Evolutionary conservation across 257 asterid species (phyloP).

Genomic region (Agastache rugosa): DNA sequence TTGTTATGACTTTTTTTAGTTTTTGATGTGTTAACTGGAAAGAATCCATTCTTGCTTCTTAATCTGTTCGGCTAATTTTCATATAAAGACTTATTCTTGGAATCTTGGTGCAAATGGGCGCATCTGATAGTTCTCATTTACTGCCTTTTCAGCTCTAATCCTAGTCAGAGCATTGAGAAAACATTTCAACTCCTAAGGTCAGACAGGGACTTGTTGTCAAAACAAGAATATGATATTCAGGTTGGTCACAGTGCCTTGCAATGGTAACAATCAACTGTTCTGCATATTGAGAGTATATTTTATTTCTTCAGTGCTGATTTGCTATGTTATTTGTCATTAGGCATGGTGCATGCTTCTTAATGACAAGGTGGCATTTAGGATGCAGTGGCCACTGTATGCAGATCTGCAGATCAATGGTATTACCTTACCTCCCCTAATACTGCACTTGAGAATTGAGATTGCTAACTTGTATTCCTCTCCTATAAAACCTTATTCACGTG

Average conservation of each 20-base stretch:
- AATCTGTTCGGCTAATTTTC: not conserved
- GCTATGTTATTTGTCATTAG: conserved; percentile 49
- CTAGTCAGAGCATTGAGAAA: conserved; percentile 82
- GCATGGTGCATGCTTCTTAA: conserved; percentile 98
- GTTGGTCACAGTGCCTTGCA: conserved; percentile 49
- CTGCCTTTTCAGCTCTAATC: conserved; percentile 66
- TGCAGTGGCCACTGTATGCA: conserved; percentile 98
- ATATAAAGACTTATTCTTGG: not conserved
- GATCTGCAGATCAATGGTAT: conserved; percentile 95
- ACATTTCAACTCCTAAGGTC: conserved; percentile 86
- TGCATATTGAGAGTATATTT: conserved; percentile 23
- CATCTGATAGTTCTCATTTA: conserved; percentile 29
- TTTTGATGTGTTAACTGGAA: conserved; percentile 13
- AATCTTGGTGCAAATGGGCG: conserved; percentile 22
- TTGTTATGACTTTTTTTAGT: conserved; percentile 6
- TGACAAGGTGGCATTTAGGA: conserved; percentile 90
- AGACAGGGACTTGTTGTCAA: conserved; percentile 78
- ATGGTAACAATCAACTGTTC: conserved; percentile 29
- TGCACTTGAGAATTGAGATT: conserved; percentile 20
- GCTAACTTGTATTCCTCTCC: conserved; percentile 16
- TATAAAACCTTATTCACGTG: not conserved
- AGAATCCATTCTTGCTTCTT: conserved; percentile 17
- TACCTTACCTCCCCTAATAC: conserved; percentile 39
- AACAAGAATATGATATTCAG: conserved; percentile 92
- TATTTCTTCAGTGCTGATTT: conserved; percentile 18